Evolutionary conservation across 257 asterid species (phyloP).

Genomic region (Solanum rostratum): DNA sequence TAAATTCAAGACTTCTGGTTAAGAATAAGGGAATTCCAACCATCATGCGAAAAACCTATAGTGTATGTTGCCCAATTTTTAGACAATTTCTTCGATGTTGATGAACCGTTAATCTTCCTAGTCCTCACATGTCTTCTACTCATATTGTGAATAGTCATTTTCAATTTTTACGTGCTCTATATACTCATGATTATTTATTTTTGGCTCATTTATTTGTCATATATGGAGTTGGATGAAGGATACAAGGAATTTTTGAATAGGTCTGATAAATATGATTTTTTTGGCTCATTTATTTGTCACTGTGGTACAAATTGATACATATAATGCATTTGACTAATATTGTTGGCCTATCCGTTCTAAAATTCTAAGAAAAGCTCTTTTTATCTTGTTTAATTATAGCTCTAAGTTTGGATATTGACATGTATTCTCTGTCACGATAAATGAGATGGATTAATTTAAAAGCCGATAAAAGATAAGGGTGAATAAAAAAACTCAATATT

Average conservation of each 20-base stretch:
- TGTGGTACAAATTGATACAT: neutral
- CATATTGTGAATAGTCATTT: neutral
- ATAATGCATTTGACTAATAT: neutral
- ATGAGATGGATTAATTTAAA: neutral
- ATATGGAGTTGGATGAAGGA: neutral
- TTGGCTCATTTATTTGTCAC: neutral
- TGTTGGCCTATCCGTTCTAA: neutral
- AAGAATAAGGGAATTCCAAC: rapidly evolving
- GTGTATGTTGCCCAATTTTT: constrained; percentile 22
- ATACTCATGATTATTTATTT: neutral
- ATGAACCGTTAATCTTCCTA: neutral
- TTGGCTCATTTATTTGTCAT: neutral
- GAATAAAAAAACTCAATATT: neutral
- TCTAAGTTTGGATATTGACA: neutral
- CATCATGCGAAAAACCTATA: rapidly evolving
- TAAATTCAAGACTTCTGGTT: neutral
- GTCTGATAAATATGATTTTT: neutral
- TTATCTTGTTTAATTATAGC: neutral
- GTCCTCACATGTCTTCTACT: neutral
- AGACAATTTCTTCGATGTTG: constrained; percentile 26
- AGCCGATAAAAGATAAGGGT: neutral
- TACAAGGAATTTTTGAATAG: neutral
- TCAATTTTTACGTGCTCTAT: neutral
- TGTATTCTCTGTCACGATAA: neutral
- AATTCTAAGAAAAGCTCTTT: neutral